phyloP scores from a whole-genome alignment of 2,329 filamentous ascomycete genomes.

The Clonostachys rhizophaga region DNA sequence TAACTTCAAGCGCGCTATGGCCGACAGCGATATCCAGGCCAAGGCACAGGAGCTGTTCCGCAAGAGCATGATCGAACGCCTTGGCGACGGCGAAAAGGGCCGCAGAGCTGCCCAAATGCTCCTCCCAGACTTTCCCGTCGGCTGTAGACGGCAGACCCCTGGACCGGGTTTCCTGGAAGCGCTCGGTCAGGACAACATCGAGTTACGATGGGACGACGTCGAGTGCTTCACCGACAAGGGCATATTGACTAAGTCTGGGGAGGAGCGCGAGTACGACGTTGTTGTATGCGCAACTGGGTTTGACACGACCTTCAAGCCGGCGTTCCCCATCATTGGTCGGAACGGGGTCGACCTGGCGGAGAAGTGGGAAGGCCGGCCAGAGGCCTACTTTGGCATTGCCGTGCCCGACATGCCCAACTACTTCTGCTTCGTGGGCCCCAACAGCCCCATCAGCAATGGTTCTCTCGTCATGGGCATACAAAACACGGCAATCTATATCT shows the following conservation, averaged over 20 bases:
- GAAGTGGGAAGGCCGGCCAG: constrained; percentile 31
- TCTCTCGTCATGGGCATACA: constrained; percentile 44
- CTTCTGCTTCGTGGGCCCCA: constrained; percentile 3
- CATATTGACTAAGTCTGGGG: constrained; percentile 39
- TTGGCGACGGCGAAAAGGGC: constrained; percentile 23
- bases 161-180: constrained; percentile 41
- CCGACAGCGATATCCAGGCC: constrained; percentile 5
- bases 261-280: constrained; percentile 43
- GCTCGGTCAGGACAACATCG: constrained; percentile 36
- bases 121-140: constrained; percentile 37
- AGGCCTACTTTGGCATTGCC: constrained; percentile 46
- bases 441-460: constrained; percentile 44
- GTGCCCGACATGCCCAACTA: constrained; percentile 41
- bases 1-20: neutral
- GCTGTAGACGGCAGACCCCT: constrained; percentile 38
- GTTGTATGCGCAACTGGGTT: constrained; percentile 53
- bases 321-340: constrained; percentile 42
- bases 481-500: constrained; percentile 47
- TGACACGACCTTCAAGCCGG: constrained; percentile 42
- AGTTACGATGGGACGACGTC: constrained; percentile 39
- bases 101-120: constrained; percentile 36
- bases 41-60: constrained; percentile 4
- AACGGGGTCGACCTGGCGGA: constrained; percentile 41
- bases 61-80: neutral
- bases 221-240: constrained; percentile 25